Percentiles rank a stretch among this genome's conserved stretches.
phyloP scores from a whole-genome alignment of 2,329 filamentous ascomycete genomes.

The Arthrobotrys musiformis region DNA sequence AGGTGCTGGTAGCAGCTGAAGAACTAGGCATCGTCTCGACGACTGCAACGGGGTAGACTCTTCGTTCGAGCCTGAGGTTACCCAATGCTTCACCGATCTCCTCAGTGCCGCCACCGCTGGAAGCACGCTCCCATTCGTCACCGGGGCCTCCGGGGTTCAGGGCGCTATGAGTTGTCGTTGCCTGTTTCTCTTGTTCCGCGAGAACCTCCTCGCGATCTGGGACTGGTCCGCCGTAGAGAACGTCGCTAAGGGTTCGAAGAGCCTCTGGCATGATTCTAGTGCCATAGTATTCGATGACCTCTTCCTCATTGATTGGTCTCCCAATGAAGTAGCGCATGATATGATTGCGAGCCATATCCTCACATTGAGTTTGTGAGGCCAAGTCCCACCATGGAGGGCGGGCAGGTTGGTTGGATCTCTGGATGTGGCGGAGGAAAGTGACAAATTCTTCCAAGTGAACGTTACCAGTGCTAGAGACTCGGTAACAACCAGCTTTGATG shows the following conservation, averaged over 20 bases:
- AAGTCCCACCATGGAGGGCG: slow-evolving; percentile 48
- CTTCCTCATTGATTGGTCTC: background rate
- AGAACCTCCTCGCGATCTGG: background rate
- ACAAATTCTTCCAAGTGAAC: slow-evolving; percentile 37
- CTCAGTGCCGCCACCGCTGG: background rate
- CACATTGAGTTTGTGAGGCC: slow-evolving; percentile 24
- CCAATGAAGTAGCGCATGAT: slow-evolving; percentile 38
- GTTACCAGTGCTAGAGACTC: background rate
- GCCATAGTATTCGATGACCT: slow-evolving; percentile 25
- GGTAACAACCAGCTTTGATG: slow-evolving; percentile 29
- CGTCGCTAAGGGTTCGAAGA: slow-evolving; percentile 15
- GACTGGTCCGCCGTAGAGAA: slow-evolving; percentile 27
- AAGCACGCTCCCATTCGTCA: background rate
- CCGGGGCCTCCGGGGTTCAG: background rate
- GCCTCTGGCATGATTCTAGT: slow-evolving; percentile 25
- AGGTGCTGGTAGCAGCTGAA: background rate
- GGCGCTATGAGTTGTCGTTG: background rate
- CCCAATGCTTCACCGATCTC: background rate
- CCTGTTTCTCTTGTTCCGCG: background rate
- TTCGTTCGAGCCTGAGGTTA: background rate
- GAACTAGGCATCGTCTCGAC: background rate
- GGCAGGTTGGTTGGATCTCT: slow-evolving; percentile 22
- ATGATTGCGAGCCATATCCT: slow-evolving; percentile 43
- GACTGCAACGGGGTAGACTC: background rate
- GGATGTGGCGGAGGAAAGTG: slow-evolving; percentile 30